Evolutionary conservation across 257 asterid species (phyloP).

Genomic region (Phtheirospermum japonicum): DNA sequence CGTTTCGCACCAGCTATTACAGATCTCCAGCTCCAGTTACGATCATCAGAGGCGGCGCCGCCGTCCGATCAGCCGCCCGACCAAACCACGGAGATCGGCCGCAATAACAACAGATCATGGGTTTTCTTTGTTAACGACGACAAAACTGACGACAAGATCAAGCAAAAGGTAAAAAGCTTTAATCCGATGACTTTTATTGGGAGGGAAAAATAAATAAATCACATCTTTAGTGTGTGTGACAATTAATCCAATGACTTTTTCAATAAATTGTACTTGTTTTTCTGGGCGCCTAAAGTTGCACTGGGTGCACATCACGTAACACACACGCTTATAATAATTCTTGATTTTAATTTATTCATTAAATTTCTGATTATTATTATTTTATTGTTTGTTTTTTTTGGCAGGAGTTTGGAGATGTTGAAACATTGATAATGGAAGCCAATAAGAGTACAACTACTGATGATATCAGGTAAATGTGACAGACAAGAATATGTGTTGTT

Average conservation of each 20-base stretch:
- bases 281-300: background rate
- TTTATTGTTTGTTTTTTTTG: background rate
- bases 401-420: slow-evolving; percentile 44
- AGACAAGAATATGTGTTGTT: slow-evolving; percentile 9
- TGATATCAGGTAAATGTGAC: slow-evolving; percentile 47
- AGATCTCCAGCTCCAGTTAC: slow-evolving; percentile 55
- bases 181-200: no score
- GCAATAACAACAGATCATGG: slow-evolving; percentile 31
- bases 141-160: slow-evolving; percentile 15
- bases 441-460: slow-evolving; percentile 23
- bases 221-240: slow-evolving; percentile 16
- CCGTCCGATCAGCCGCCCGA: slow-evolving; percentile 35
- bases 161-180: slow-evolving; percentile 34
- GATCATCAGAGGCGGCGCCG: slow-evolving; percentile 40
- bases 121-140: slow-evolving; percentile 19
- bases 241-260: background rate
- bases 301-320: slow-evolving; percentile 25
- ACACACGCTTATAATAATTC: background rate
- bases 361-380: no score
- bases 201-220: background rate
- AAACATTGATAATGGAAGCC: slow-evolving; percentile 31
- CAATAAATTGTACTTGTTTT: slow-evolving; percentile 8
- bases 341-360: slow-evolving; percentile 9
- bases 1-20: slow-evolving; percentile 39
- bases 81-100: slow-evolving; percentile 24